Evolutionary conservation across 805 yeast genomes (phyloP).

Genomic region (Wilhelminamyces savonicus): DNA sequence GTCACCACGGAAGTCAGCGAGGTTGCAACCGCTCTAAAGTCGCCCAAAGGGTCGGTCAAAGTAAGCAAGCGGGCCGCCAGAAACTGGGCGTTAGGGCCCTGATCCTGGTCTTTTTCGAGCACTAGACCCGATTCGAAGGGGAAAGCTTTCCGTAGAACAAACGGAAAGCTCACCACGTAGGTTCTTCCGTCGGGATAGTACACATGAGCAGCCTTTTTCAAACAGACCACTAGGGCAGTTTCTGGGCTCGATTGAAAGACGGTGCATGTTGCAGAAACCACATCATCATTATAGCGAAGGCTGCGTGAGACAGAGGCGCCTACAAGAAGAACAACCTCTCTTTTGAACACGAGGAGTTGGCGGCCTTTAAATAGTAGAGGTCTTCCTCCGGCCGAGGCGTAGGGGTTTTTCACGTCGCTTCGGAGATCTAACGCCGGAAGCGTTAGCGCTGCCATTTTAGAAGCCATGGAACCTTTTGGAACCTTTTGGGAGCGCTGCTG

Average conservation of each 20-base stretch:
- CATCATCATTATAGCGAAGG: constrained; percentile 43
- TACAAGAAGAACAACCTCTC: constrained; percentile 41
- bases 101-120: constrained; percentile 41
- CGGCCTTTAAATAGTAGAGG: constrained; percentile 18
- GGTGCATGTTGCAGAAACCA: constrained; percentile 59
- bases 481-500: too few relatives aligned
- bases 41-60: constrained; percentile 67
- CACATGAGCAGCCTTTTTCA: constrained; percentile 54
- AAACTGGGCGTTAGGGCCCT: constrained; percentile 7
- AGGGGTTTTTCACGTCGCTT: constrained; percentile 18
- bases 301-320: constrained; percentile 46
- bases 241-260: constrained; percentile 29
- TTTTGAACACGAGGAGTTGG: constrained; percentile 28
- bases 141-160: constrained; percentile 52
- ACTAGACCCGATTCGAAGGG: constrained; percentile 66
- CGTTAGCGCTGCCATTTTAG: constrained; percentile 4
- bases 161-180: constrained; percentile 63
- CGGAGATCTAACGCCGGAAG: constrained; percentile 29
- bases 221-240: constrained; percentile 52
- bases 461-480: too few relatives aligned
- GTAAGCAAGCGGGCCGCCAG: constrained; percentile 48
- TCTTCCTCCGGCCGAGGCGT: constrained; percentile 10
- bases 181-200: constrained; percentile 57
- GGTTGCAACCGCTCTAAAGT: constrained; percentile 65
- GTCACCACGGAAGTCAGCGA: constrained; percentile 64